Base-by-base conservation (phyloP, 1,284 basidiomycete species). In the Pulveroboletus sp. region DNA sequence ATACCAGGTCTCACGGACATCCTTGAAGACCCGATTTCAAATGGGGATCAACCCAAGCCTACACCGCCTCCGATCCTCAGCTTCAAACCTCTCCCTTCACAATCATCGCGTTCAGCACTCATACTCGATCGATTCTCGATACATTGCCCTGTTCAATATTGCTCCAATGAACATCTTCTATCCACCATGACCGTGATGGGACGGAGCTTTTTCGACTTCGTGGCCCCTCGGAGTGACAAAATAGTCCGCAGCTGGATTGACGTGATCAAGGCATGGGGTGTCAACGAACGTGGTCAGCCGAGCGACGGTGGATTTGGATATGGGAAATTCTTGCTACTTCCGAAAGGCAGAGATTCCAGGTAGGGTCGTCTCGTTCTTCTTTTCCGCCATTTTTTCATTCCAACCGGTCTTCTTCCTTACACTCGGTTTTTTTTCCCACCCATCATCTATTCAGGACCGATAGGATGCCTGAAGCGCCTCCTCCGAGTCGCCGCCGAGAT, bases 261-360 rank as follows among this genome's bases (percentile, higher is more conserved):
- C 58, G 80, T 81, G 50, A 82, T 90, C 62, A 91, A 91, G 68
- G 78, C 81, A 4, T 91, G 88, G 85, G 89, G 88, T 20, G 87
- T 90, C 46, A 90, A 90, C 60, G 89, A 90, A 68, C 79, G 82
- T 9, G 89, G 89, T 0, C 85, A 87, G 69, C 89, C 89, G 22
- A 87, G 85, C 66, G 87, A 90, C 62, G 89, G 89, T 29, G 89
- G 89, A 0, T 91, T 91, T 66, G 89, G 87, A 15, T 91, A 87
- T 71, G 87, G 87, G 14, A 82, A 80, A 64, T 91, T 91, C 64
- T 73, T 69, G 35, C 65, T 89, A 4, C 70, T 79, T 56, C 72
- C 78, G 2, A 75, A 77, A 49, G 86, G 86, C 0, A 74, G 89
- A 59, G 83, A 88, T 65, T 84, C 83, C 0, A 77, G 78, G 86